Conservation (phyloP, 257 asterid genomes). For the Solanum paucissectum region DNA sequence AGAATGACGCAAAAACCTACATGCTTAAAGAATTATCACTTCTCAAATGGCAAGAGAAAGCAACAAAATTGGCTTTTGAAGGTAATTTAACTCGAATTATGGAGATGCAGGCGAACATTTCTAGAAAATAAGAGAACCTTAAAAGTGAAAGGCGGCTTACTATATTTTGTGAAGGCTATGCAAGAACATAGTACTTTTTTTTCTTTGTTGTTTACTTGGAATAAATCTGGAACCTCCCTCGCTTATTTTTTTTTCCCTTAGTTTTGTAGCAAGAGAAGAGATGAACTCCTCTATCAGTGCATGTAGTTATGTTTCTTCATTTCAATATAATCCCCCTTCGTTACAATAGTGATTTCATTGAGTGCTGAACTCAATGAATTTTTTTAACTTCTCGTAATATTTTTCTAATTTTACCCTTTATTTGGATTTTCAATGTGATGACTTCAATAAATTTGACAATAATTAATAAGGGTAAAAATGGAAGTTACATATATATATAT, state of each 20-base stretch:
- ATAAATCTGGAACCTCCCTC: neutral
- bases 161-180: neutral
- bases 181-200: neutral
- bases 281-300: neutral
- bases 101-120: conserved; percentile 50
- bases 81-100: conserved; percentile 40
- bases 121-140: conserved; percentile 55
- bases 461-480: too few relatives aligned
- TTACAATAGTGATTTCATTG: neutral
- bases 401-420: too few relatives aligned
- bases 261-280: neutral
- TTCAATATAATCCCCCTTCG: neutral
- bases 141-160: conserved; percentile 55
- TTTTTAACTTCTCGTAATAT: neutral
- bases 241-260: neutral
- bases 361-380: neutral
- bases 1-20: conserved; percentile 90
- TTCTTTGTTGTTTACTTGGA: neutral
- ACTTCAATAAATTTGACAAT: too few relatives aligned
- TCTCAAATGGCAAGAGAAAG: conserved; percentile 92
- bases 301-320: neutral
- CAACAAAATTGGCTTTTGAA: conserved; percentile 68
- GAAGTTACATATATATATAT: too few relatives aligned
- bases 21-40: conserved; percentile 86
- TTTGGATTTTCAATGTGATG: too few relatives aligned